These are phyloP conservation scores for Jacaranda mimosifolia DNA, from an alignment of 257 asterid genomes.

Conservation along the genomic window DNA sequence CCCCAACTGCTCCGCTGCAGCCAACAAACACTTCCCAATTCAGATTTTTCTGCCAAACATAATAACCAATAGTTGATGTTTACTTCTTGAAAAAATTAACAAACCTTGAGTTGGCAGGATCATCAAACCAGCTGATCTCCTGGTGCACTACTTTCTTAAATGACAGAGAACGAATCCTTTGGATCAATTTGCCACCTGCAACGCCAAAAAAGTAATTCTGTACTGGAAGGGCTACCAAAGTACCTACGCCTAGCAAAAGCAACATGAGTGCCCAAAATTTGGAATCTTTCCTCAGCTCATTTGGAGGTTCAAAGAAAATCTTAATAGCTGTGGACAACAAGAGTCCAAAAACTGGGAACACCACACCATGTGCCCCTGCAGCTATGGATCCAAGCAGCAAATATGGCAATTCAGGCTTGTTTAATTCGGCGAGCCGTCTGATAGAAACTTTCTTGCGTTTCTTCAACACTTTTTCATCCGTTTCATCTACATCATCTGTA, in stretches of 20 bases:
- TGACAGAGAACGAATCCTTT: slow-evolving; percentile 69
- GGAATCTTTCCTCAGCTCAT: slow-evolving; percentile 53
- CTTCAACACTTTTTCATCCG: slow-evolving; percentile 29
- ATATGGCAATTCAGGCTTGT: slow-evolving; percentile 71
- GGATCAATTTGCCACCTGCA: slow-evolving; percentile 80
- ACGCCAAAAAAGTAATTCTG: slow-evolving; percentile 80
- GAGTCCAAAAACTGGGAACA: slow-evolving; percentile 79
- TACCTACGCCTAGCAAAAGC: slow-evolving; percentile 48
- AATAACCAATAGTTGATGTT: slow-evolving; percentile 24
- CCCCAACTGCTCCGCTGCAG: slow-evolving; percentile 86
- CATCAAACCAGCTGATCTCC: slow-evolving; percentile 92
- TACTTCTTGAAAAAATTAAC: slow-evolving; percentile 1
- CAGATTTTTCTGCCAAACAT: neutral
- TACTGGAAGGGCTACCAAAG: slow-evolving; percentile 54
- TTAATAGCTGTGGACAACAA: slow-evolving; percentile 66
- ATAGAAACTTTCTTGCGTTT: slow-evolving; percentile 54
- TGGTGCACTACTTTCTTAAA: slow-evolving; percentile 80
- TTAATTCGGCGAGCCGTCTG: slow-evolving; percentile 57
- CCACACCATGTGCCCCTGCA: slow-evolving; percentile 61
- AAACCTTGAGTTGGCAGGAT: slow-evolving; percentile 91
- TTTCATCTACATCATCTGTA: slow-evolving; percentile 34
- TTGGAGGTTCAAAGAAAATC: slow-evolving; percentile 70
- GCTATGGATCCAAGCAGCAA: slow-evolving; percentile 69
- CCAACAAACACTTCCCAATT: slow-evolving; percentile 22
- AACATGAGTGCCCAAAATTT: slow-evolving; percentile 68